Evolutionary conservation across 345 rosid genomes (phyloP), one percentile per base, ranked within the genome.

Genomic region (Pistacia vera): DNA sequence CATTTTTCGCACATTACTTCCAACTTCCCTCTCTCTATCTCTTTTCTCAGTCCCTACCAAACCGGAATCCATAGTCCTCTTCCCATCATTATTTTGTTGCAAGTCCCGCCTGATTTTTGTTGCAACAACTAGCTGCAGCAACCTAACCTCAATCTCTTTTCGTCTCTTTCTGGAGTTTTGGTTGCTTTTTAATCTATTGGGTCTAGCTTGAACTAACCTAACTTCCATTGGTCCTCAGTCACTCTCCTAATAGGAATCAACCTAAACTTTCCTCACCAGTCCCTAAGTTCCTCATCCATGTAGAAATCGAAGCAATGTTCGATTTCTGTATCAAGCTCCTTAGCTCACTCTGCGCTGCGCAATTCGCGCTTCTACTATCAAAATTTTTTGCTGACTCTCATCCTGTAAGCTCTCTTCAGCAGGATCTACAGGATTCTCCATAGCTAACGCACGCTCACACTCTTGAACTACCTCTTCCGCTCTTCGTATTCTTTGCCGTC

Each of bases 81-180:
- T 85, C 63, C 70, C 64, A 48, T 56, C 71, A 38, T 74, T 65
- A 54, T 44, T 74, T 18, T 65, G 55, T 44, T 77, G 85, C 38
- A 76, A 66, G 71, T 18, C 85, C 75, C 17, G 77, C 65, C 75
- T 92, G 94, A 81, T 77, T 88, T 92, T 88, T 92, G 98, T 90
- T 93, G 99, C 86, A 90, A 49, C 76, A 93, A 78, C 91, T 87
- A 41, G 93, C 95, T 16, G 99, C 98, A 61, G 97, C 97, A 44
- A 96, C 98, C 85, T 85, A 68, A 96, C 99, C 84, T 96, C 99
- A 81, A 93, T 88, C 91, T 92, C 99, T 77, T 96, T 92, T 88
- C 98, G 85, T 77, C 81, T 83, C 84, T 96, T 80, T 96, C 99
- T 11, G 82, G 90, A 8, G 98, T 92, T 88, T 96, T 96, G 20